Conservation (phyloP, 1,139 yeast genomes). For the Saccharomycopsis hybrid region DNA sequence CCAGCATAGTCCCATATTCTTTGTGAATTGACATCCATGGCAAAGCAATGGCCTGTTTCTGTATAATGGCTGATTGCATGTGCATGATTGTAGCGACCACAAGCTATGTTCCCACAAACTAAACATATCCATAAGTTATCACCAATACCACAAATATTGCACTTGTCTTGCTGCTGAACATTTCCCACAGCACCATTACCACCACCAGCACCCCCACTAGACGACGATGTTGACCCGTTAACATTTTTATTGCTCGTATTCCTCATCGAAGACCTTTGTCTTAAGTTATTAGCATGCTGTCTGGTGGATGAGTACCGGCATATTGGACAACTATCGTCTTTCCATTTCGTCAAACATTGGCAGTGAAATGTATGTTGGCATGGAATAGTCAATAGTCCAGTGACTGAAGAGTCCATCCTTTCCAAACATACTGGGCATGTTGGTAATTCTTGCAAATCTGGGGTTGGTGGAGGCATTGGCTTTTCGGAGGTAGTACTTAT, state of each 20-base stretch:
- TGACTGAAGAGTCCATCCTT: slow-evolving; percentile 73
- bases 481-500: slow-evolving; percentile 2
- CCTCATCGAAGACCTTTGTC: neutral
- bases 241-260: slow-evolving; percentile 6
- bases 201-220: slow-evolving; percentile 4
- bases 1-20: slow-evolving; percentile 96
- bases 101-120: slow-evolving; percentile 83
- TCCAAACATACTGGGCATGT: slow-evolving; percentile 94
- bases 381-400: slow-evolving; percentile 81
- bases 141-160: slow-evolving; percentile 49
- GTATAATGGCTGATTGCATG: slow-evolving; percentile 84
- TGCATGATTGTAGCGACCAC: slow-evolving; percentile 83
- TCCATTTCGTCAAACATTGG: slow-evolving; percentile 83
- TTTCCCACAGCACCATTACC: slow-evolving; percentile 8
- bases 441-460: slow-evolving; percentile 57
- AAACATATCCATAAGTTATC: slow-evolving; percentile 86
- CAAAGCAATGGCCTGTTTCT: slow-evolving; percentile 77
- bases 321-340: slow-evolving; percentile 87
- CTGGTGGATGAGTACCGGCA: slow-evolving; percentile 64
- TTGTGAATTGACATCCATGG: slow-evolving; percentile 81
- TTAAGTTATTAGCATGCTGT: slow-evolving; percentile 10
- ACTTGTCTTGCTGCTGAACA: slow-evolving; percentile 27
- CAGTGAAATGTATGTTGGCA: slow-evolving; percentile 95
- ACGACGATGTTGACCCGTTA: neutral
- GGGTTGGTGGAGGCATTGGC: slow-evolving; percentile 21